Percentiles rank a stretch among this genome's conserved stretches.
These are phyloP conservation scores for Aquanectria penicillioides DNA, from an alignment of 2,329 filamentous ascomycete genomes.

Conservation along the genomic window DNA sequence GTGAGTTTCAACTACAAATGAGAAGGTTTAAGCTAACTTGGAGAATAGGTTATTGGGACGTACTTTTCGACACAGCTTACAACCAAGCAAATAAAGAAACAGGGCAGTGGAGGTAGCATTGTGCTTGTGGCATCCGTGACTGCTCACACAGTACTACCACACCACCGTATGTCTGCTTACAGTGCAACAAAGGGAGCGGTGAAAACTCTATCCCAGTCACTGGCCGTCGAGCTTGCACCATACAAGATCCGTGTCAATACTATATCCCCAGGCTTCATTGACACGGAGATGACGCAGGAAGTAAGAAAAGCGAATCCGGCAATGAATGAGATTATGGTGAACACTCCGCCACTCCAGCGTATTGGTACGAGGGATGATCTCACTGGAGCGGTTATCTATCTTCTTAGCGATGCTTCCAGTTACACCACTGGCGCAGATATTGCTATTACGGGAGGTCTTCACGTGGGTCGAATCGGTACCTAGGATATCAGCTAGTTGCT, in stretches of 20 bases:
- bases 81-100: slow-evolving; percentile 49
- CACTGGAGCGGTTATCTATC: slow-evolving; percentile 51
- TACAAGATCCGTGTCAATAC: slow-evolving; percentile 48
- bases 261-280: slow-evolving; percentile 48
- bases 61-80: slow-evolving; percentile 53
- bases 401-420: slow-evolving; percentile 52
- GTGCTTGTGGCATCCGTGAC: slow-evolving; percentile 35
- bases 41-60: slow-evolving; percentile 47
- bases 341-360: slow-evolving; percentile 47
- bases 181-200: slow-evolving; percentile 53
- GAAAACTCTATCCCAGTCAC: slow-evolving; percentile 47
- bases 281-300: slow-evolving; percentile 46
- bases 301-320: slow-evolving; percentile 41
- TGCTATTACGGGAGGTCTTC: slow-evolving; percentile 53
- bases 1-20: slow-evolving; percentile 34
- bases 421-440: slow-evolving; percentile 55
- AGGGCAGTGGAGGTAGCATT: slow-evolving; percentile 48
- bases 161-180: slow-evolving; percentile 46
- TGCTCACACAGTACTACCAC: slow-evolving; percentile 13
- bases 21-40: background rate
- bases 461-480: slow-evolving; percentile 39
- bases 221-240: slow-evolving; percentile 49
- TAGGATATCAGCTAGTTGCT: background rate
- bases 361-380: slow-evolving; percentile 53
- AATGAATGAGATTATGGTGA: slow-evolving; percentile 46